phyloP scores from a whole-genome alignment of 208 protist genomes.

The Trypanosomatidae sp. region DNA sequence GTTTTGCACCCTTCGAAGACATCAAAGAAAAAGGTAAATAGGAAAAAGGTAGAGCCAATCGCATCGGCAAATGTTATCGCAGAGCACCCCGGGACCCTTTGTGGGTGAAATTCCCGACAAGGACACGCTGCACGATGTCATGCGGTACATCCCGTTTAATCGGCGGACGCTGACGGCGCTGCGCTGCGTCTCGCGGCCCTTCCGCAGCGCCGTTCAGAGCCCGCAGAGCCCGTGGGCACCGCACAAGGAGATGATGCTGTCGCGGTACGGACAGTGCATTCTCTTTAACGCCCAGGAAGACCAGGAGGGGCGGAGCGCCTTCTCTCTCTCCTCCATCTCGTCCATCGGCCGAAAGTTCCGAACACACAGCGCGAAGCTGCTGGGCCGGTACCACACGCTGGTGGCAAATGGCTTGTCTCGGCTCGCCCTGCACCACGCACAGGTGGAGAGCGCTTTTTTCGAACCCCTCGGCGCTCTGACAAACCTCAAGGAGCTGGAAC shows the following conservation, averaged over 20 bases:
- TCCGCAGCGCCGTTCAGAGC: slow-evolving; percentile 76
- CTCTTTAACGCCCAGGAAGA: slow-evolving; percentile 83
- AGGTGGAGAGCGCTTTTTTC: slow-evolving; percentile 69
- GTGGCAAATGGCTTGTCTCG: slow-evolving; percentile 73
- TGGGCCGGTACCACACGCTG: slow-evolving; percentile 63
- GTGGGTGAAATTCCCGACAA: slow-evolving; percentile 60
- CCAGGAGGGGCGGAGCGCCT: slow-evolving; percentile 55
- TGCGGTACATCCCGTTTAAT: slow-evolving; percentile 86
- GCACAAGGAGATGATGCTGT: slow-evolving; percentile 82
- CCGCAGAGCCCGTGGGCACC: slow-evolving; percentile 56
- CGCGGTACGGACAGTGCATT: slow-evolving; percentile 71
- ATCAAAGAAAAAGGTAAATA: too few relatives aligned
- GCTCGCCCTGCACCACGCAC: slow-evolving; percentile 70
- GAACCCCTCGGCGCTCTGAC: slow-evolving; percentile 51
- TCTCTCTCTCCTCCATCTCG: slow-evolving; percentile 65
- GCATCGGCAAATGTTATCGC: slow-evolving; percentile 36
- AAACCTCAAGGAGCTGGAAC: slow-evolving; percentile 64
- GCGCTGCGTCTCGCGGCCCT: slow-evolving; percentile 80
- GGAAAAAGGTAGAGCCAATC: too few relatives aligned
- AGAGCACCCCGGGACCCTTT: slow-evolving; percentile 42
- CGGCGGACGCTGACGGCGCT: slow-evolving; percentile 76
- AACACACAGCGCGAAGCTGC: slow-evolving; percentile 59
- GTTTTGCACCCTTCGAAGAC: too few relatives aligned
- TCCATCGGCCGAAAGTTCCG: slow-evolving; percentile 80
- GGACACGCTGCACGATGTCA: slow-evolving; percentile 60